These are phyloP conservation scores for Plenodomus tracheiphilus DNA, from an alignment of 2,329 filamentous ascomycete species.

Conservation along the genomic window DNA sequence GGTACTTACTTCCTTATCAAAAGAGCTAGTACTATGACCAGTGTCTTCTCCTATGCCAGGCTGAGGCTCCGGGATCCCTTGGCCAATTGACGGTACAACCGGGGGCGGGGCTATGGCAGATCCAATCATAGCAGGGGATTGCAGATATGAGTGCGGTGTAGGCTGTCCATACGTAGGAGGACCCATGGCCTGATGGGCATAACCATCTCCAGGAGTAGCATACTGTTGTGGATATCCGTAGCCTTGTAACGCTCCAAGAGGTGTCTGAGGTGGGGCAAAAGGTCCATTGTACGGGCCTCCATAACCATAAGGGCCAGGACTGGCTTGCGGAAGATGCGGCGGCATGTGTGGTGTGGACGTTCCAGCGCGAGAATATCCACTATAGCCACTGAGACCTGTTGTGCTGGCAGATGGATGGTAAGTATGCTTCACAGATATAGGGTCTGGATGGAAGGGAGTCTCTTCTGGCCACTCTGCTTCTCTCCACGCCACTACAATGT, in stretches of 20 bases:
- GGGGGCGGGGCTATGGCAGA: conserved; percentile 33
- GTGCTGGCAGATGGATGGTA: conserved; percentile 35
- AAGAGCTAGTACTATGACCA: conserved; percentile 38
- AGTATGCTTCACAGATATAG: conserved; percentile 49
- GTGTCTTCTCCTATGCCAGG: conserved; percentile 23
- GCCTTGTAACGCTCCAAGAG: conserved; percentile 21
- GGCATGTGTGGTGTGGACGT: conserved; percentile 43
- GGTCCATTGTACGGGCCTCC: conserved; percentile 40
- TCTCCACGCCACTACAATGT: conserved; percentile 74
- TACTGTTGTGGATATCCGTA: conserved; percentile 38
- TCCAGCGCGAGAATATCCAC: conserved; percentile 44
- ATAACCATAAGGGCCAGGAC: conserved; percentile 44
- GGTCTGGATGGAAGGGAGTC: conserved; percentile 71
- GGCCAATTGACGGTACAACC: conserved; percentile 20
- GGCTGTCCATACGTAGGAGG: conserved; percentile 33
- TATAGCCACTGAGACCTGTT: conserved; percentile 33
- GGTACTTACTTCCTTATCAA: conserved; percentile 47
- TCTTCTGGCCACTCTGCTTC: conserved; percentile 76
- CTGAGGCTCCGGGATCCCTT: conserved; percentile 19
- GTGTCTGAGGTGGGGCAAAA: conserved; percentile 41
- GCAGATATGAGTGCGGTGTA: conserved; percentile 32
- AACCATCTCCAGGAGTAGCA: conserved; percentile 33
- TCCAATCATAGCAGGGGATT: conserved; percentile 37
- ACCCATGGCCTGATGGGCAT: conserved; percentile 35
- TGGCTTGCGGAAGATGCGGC: conserved; percentile 40